These are phyloP conservation scores for Massariosphaeria phaeospora DNA, from an alignment of 495 filamentous ascomycete species.

Conservation along the genomic window DNA sequence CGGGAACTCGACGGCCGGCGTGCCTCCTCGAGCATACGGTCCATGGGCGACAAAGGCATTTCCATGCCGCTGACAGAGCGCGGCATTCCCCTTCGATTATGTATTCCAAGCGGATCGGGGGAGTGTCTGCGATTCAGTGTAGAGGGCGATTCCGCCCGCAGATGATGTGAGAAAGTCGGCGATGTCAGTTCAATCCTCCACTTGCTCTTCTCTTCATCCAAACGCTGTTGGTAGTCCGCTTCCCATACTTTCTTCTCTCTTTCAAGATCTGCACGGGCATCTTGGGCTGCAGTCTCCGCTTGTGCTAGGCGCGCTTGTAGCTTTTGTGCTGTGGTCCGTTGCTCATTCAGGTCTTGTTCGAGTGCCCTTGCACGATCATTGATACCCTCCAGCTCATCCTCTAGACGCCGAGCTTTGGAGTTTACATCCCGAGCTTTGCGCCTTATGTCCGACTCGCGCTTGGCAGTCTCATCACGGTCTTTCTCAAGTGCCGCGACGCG, in stretches of 20 bases:
- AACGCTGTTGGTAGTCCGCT: slow-evolving; percentile 53
- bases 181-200: slow-evolving; percentile 58
- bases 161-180: slow-evolving; percentile 7
- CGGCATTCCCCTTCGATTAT: slow-evolving; percentile 24
- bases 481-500: slow-evolving; percentile 73
- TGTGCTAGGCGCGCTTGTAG: slow-evolving; percentile 60
- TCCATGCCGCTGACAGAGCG: slow-evolving; percentile 31
- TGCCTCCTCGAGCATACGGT: slow-evolving; percentile 28
- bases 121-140: slow-evolving; percentile 30
- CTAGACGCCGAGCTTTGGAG: slow-evolving; percentile 65
- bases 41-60: slow-evolving; percentile 27
- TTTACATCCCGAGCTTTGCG: slow-evolving; percentile 80
- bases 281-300: slow-evolving; percentile 56
- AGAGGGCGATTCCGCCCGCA: slow-evolving; percentile 31
- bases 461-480: slow-evolving; percentile 80
- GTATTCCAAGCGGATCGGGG: slow-evolving; percentile 22
- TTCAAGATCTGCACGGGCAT: slow-evolving; percentile 58
- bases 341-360: slow-evolving; percentile 52
- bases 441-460: slow-evolving; percentile 77
- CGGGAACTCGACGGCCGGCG: slow-evolving; percentile 44
- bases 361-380: slow-evolving; percentile 60
- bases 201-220: slow-evolving; percentile 69
- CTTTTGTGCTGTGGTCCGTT: slow-evolving; percentile 58
- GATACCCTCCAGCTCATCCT: slow-evolving; percentile 76
- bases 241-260: slow-evolving; percentile 66